These are phyloP conservation scores for Alternaria angustiovoidea DNA, from an alignment of 2,329 filamentous ascomycete genomes.

Conservation along the genomic window DNA sequence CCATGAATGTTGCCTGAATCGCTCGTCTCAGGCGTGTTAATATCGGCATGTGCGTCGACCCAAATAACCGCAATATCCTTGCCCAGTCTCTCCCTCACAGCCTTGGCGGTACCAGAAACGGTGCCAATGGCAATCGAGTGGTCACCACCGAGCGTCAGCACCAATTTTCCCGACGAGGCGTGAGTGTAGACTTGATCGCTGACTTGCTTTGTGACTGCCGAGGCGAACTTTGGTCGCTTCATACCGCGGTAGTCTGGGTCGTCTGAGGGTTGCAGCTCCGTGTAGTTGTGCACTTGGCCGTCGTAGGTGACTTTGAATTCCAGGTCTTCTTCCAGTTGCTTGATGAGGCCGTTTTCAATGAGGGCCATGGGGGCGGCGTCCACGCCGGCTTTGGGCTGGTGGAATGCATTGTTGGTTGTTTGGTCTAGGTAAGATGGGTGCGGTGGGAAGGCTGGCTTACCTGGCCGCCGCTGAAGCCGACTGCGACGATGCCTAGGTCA, in stretches of 20 bases:
- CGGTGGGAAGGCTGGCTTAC: conserved; percentile 59
- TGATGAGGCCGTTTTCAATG: conserved; percentile 85
- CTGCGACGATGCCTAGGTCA: conserved; percentile 89
- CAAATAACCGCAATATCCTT: conserved; percentile 94
- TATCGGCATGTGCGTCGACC: conserved; percentile 98
- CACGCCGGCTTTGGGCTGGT: conserved; percentile 85
- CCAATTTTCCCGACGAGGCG: conserved; percentile 81
- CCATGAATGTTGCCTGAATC: conserved; percentile 95
- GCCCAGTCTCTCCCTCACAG: conserved; percentile 80
- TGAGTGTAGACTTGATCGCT: conserved; percentile 87
- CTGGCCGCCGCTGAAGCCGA: conserved; percentile 96
- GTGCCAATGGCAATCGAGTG: conserved; percentile 97
- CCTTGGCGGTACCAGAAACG: conserved; percentile 85
- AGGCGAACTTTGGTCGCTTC: conserved; percentile 91
- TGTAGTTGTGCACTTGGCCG: conserved; percentile 80
- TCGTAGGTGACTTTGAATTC: conserved; percentile 90
- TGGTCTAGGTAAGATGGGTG: too few species aligned
- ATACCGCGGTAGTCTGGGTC: conserved; percentile 89
- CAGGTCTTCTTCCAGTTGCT: conserved; percentile 83
- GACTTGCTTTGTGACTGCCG: conserved; percentile 81
- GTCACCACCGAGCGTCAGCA: conserved; percentile 93
- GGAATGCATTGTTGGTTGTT: conserved; percentile 4
- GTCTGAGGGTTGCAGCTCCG: conserved; percentile 71
- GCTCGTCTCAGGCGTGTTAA: conserved; percentile 93
- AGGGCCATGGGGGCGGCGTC: conserved; percentile 90